Evolutionary conservation across 306 rosid genomes (phyloP).

Genomic region (Acacia crassicarpa): DNA sequence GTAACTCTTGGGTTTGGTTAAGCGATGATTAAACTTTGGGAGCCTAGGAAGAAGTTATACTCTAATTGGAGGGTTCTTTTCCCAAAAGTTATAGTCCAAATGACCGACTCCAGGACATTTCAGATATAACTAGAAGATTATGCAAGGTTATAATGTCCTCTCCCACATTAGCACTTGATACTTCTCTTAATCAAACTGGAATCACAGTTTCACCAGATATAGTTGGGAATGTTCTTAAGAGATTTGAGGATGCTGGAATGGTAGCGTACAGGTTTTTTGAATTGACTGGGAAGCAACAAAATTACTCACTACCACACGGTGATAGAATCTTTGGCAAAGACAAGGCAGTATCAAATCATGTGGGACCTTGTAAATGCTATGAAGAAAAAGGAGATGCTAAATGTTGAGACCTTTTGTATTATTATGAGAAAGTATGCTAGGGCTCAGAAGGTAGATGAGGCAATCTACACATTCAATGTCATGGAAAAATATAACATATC

Average conservation of each 20-base stretch:
- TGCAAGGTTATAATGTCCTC: slow-evolving; percentile 62
- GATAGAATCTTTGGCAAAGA: slow-evolving; percentile 77
- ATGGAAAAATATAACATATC: slow-evolving; percentile 67
- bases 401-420: slow-evolving; percentile 80
- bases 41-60: not conserved
- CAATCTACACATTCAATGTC: slow-evolving; percentile 75
- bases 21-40: slow-evolving; percentile 40
- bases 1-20: not conserved
- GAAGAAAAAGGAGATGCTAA: slow-evolving; percentile 65
- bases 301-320: slow-evolving; percentile 68
- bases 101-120: slow-evolving; percentile 37
- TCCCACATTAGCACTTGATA: slow-evolving; percentile 56
- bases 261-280: slow-evolving; percentile 70
- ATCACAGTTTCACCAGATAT: slow-evolving; percentile 62
- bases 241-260: slow-evolving; percentile 83
- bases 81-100: slow-evolving; percentile 37
- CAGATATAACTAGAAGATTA: slow-evolving; percentile 51
- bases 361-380: slow-evolving; percentile 80
- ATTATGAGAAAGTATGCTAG: slow-evolving; percentile 84
- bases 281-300: slow-evolving; percentile 70
- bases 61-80: slow-evolving; percentile 28
- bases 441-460: slow-evolving; percentile 82
- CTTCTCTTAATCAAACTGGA: slow-evolving; percentile 76
- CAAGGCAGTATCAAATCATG: slow-evolving; percentile 79
- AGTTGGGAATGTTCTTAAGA: slow-evolving; percentile 61